Evolutionary conservation across 2,329 filamentous ascomycete genomes (phyloP).

Genomic region (Cladobotryum protrusum): DNA sequence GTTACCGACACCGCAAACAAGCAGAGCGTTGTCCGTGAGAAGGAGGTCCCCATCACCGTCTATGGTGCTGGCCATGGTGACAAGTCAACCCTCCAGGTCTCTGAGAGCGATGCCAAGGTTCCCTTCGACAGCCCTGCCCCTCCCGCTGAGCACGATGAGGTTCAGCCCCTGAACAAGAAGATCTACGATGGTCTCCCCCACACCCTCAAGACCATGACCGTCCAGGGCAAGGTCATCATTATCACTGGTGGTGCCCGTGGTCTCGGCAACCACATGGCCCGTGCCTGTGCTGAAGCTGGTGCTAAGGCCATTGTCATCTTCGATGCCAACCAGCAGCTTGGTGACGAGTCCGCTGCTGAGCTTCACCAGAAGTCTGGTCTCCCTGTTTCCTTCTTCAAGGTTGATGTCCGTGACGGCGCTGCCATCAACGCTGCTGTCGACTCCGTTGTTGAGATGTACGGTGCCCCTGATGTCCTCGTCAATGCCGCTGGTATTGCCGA

Average conservation of each 20-base stretch:
- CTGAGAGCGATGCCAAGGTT: constrained; percentile 34
- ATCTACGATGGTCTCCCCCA: constrained; percentile 52
- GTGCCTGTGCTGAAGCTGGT: constrained; percentile 69
- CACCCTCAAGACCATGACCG: constrained; percentile 62
- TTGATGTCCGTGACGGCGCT: constrained; percentile 66
- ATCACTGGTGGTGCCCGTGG: constrained; percentile 71
- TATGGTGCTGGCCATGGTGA: constrained; percentile 45
- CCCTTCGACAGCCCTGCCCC: constrained; percentile 35
- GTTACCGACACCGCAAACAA: constrained; percentile 37
- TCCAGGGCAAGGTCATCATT: constrained; percentile 65
- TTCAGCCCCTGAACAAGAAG: constrained; percentile 47
- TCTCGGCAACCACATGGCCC: constrained; percentile 73
- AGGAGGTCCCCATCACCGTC: constrained; percentile 50
- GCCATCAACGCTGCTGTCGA: constrained; percentile 65
- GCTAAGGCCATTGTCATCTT: constrained; percentile 69
- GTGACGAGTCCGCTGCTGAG: constrained; percentile 62
- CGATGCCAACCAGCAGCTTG: constrained; percentile 69
- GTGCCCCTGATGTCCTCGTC: constrained; percentile 67
- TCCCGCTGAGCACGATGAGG: constrained; percentile 38
- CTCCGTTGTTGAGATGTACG: constrained; percentile 59
- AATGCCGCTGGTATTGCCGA: constrained; percentile 77
- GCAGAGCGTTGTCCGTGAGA: constrained; percentile 50
- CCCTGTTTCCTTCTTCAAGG: constrained; percentile 70
- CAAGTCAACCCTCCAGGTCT: constrained; percentile 51
- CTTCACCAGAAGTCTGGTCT: constrained; percentile 65